Conservation (phyloP, 805 yeast genomes). For the Debaryomyces castellii region DNA sequence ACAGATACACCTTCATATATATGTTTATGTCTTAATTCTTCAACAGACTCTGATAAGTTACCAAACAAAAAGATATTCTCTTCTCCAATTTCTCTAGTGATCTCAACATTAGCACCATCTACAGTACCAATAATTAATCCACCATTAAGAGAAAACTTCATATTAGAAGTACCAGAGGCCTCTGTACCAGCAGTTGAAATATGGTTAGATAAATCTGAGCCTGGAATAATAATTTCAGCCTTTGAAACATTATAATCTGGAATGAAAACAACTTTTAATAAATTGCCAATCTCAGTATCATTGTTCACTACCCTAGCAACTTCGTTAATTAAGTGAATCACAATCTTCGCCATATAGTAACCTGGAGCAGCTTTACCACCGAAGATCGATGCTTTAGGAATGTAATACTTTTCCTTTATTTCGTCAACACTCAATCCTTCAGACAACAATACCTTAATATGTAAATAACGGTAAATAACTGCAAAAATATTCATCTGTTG, state of each 20-base stretch:
- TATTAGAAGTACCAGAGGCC: slow-evolving; percentile 93
- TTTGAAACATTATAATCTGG: slow-evolving; percentile 94
- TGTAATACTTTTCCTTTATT: slow-evolving; percentile 59
- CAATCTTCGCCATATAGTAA: slow-evolving; percentile 89
- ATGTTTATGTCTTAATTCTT: slow-evolving; percentile 77
- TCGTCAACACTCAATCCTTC: slow-evolving; percentile 42
- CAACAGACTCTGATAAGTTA: slow-evolving; percentile 85
- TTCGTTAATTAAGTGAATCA: slow-evolving; percentile 79
- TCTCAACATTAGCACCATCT: slow-evolving; percentile 95
- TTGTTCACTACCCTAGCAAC: slow-evolving; percentile 79
- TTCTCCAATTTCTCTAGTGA: slow-evolving; percentile 90
- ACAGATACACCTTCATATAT: slow-evolving; percentile 56
- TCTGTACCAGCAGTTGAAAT: slow-evolving; percentile 97
- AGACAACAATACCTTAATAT: slow-evolving; percentile 65
- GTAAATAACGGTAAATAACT: slow-evolving; percentile 77
- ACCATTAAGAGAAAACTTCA: slow-evolving; percentile 93
- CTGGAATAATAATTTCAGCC: slow-evolving; percentile 89
- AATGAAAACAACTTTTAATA: slow-evolving; percentile 81
- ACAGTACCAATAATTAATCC: slow-evolving; percentile 94
- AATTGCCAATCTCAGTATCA: slow-evolving; percentile 70
- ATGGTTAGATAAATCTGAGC: slow-evolving; percentile 88
- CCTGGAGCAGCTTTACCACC: slow-evolving; percentile 99
- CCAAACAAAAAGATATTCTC: slow-evolving; percentile 92
- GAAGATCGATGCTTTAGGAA: slow-evolving; percentile 76
- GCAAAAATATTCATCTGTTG: slow-evolving; percentile 93